phyloP scores from a whole-genome alignment of 2,329 filamentous ascomycete genomes.

The Ceratocystis eucalypticola region DNA sequence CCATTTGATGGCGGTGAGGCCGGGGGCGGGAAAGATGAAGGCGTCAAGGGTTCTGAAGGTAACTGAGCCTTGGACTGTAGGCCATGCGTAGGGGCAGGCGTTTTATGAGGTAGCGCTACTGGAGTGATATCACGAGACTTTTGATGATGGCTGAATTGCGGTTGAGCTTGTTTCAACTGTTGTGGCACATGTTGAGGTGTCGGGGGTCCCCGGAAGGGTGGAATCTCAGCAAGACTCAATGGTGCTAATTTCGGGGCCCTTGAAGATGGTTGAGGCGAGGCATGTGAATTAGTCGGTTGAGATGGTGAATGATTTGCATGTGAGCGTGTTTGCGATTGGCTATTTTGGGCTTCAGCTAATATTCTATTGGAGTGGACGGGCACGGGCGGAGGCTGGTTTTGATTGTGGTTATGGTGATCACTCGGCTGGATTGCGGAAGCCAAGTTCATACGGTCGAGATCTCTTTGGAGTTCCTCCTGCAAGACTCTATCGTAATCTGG shows the following conservation, averaged over 20 bases:
- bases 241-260: conserved; percentile 25
- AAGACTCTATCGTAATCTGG: conserved; percentile 47
- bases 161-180: conserved; percentile 20
- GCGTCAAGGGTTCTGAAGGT: conserved; percentile 27
- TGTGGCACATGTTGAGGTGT: conserved; percentile 21
- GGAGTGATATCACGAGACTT: conserved; percentile 21
- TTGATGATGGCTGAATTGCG: conserved; percentile 12
- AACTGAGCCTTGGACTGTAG: conserved; percentile 26
- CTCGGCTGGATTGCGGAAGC: conserved; percentile 26
- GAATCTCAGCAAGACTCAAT: conserved; percentile 41
- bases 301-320: background rate
- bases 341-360: conserved; percentile 7
- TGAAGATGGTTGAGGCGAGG: background rate
- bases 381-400: conserved; percentile 11
- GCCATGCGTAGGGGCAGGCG: conserved; percentile 19
- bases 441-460: conserved; percentile 45
- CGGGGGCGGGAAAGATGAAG: conserved; percentile 42
- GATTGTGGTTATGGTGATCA: conserved; percentile 15
- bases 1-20: conserved; percentile 45
- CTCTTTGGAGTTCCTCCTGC: conserved; percentile 49
- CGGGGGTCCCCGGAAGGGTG: conserved; percentile 36
- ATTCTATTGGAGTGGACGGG: conserved; percentile 14
- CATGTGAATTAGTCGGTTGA: background rate
- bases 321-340: background rate
- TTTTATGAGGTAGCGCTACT: conserved; percentile 14